Conservation (phyloP, 306 rosid species). For the Mimosa bimucronata region DNA sequence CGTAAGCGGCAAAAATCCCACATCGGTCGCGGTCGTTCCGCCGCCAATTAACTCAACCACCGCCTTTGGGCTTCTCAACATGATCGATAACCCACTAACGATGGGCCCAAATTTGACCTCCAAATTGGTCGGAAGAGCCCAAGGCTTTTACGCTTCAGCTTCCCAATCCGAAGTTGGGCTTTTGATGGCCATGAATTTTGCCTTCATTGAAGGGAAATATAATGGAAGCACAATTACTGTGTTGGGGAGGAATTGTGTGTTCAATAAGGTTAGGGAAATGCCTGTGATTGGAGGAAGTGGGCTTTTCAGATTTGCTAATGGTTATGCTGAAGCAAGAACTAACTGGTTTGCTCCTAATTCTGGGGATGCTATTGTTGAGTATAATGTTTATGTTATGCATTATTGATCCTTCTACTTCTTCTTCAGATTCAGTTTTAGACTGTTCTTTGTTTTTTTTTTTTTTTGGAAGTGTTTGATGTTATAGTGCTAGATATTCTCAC, state of each 20-base stretch:
- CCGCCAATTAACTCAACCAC: not conserved
- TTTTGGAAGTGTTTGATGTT: not conserved
- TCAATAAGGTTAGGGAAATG: conserved; percentile 47
- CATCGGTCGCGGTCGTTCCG: not conserved
- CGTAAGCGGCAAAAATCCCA: conserved; percentile 44
- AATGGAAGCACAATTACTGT: conserved; percentile 54
- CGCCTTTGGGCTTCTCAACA: conserved; percentile 38
- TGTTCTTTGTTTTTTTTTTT: too few relatives aligned
- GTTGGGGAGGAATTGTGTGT: conserved; percentile 46
- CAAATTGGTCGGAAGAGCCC: conserved; percentile 49
- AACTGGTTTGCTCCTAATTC: not conserved
- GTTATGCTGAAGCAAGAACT: conserved; percentile 56
- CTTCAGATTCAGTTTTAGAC: not conserved
- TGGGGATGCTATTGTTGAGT: conserved; percentile 63
- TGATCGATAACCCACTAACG: conserved; percentile 55
- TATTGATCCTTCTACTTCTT: conserved; percentile 28
- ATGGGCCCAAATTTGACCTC: conserved; percentile 46
- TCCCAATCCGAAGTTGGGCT: conserved; percentile 50
- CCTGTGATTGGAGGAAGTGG: conserved; percentile 64
- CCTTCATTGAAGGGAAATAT: conserved; percentile 45
- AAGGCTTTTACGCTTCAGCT: conserved; percentile 62
- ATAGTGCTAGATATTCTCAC: not conserved
- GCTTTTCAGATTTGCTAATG: conserved; percentile 68
- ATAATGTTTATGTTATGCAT: conserved; percentile 63
- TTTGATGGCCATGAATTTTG: conserved; percentile 75